Conservation (phyloP, 306 rosid species). For the Begonia loranthoides region DNA sequence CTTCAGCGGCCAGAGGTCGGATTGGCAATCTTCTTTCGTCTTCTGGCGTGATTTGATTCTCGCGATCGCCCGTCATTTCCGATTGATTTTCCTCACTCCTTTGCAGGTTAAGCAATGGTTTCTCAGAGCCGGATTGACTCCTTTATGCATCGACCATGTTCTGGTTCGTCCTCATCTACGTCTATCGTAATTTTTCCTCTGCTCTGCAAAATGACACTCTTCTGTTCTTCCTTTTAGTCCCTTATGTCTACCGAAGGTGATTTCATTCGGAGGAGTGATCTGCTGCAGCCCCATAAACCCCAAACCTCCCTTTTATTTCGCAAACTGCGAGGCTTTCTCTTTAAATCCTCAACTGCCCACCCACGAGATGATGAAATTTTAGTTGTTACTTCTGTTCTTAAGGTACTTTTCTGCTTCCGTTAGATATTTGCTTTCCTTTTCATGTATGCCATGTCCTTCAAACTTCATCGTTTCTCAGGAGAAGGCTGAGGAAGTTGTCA, state of each 20-base stretch:
- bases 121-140: slow-evolving; percentile 65
- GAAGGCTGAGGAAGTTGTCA: slow-evolving; percentile 46
- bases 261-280: slow-evolving; percentile 33
- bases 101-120: slow-evolving; percentile 41
- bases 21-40: slow-evolving; percentile 52
- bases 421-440: neutral
- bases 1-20: slow-evolving; percentile 75
- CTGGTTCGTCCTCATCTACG: slow-evolving; percentile 31
- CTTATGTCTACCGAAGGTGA: slow-evolving; percentile 68
- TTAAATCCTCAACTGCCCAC: slow-evolving; percentile 12
- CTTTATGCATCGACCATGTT: slow-evolving; percentile 63
- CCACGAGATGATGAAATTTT: slow-evolving; percentile 26
- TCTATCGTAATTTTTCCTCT: neutral
- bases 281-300: slow-evolving; percentile 45
- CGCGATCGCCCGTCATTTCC: slow-evolving; percentile 36
- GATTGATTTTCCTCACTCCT: slow-evolving; percentile 36
- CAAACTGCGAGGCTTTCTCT: slow-evolving; percentile 29
- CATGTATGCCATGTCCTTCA: neutral
- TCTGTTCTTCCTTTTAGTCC: slow-evolving; percentile 30
- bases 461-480: slow-evolving; percentile 21
- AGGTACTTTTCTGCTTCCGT: slow-evolving; percentile 22
- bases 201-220: neutral
- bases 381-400: slow-evolving; percentile 33
- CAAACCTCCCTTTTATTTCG: slow-evolving; percentile 33
- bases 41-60: slow-evolving; percentile 68